Evolutionary conservation across 2,329 filamentous ascomycete species (phyloP).

Genomic region (Colletotrichum viniferum): DNA sequence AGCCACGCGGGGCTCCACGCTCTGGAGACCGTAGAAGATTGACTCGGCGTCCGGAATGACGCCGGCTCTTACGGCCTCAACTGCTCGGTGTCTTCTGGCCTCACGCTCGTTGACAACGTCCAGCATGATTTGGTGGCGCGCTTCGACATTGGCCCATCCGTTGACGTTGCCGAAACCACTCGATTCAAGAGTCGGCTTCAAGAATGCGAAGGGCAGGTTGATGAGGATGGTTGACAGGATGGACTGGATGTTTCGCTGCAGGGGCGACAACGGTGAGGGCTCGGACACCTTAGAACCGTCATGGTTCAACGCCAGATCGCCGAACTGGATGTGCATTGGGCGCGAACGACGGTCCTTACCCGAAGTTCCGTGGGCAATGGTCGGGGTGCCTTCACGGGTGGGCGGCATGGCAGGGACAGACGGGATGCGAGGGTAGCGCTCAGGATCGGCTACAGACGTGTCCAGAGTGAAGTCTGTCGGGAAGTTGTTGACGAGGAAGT

Average conservation of each 20-base stretch:
- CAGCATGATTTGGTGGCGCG: constrained; percentile 52
- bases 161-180: constrained; percentile 54
- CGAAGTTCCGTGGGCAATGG: constrained; percentile 43
- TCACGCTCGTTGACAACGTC: constrained; percentile 63
- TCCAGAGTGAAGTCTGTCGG: constrained; percentile 66
- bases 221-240: constrained; percentile 70
- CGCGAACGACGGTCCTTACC: constrained; percentile 51
- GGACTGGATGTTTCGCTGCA: constrained; percentile 37
- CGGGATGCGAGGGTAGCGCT: constrained; percentile 47
- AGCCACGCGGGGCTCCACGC: constrained; percentile 40
- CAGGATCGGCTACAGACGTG: constrained; percentile 38
- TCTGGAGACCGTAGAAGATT: constrained; percentile 41
- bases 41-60: constrained; percentile 36
- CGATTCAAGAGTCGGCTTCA: constrained; percentile 71
- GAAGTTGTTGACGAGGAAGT: constrained; percentile 65
- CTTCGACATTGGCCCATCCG: constrained; percentile 53
- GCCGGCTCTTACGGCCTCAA: constrained; percentile 46
- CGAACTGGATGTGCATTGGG: constrained; percentile 71
- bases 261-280: not conserved
- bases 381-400: constrained; percentile 29
- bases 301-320: constrained; percentile 58
- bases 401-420: constrained; percentile 45
- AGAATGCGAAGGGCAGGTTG: constrained; percentile 70
- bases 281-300: constrained; percentile 33
- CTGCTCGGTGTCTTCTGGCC: constrained; percentile 50